Evolutionary conservation across 2,329 filamentous ascomycete genomes (phyloP).

Genomic region (Apiospora pterosperma): DNA sequence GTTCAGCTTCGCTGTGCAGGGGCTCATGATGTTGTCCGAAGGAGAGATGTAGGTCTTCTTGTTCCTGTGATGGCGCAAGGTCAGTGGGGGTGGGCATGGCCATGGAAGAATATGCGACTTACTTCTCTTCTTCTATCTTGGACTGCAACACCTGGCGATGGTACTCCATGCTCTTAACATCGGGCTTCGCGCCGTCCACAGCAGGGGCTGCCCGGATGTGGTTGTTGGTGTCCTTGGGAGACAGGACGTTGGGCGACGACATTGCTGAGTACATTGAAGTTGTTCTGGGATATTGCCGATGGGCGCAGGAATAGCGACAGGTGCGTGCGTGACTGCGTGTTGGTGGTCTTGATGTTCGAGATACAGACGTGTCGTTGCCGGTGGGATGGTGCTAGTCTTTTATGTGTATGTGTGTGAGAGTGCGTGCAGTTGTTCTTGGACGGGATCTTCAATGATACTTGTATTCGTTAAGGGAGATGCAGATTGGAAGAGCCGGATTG

Average conservation of each 20-base stretch:
- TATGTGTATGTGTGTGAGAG: neutral
- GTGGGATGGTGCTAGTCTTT: neutral
- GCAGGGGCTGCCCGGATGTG: conserved; percentile 20
- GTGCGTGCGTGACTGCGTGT: neutral
- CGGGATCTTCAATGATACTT: neutral
- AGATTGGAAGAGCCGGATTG: neutral
- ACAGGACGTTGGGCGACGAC: conserved; percentile 51
- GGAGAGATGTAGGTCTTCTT: conserved; percentile 69
- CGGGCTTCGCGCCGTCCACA: conserved; percentile 35
- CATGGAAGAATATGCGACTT: conserved; percentile 33
- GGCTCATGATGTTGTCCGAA: conserved; percentile 86
- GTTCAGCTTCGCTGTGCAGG: conserved; percentile 78
- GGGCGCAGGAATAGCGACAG: neutral
- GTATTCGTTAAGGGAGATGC: neutral
- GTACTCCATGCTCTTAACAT: conserved; percentile 70
- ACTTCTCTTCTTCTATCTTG: conserved; percentile 68
- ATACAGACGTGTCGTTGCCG: neutral
- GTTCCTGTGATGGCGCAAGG: conserved; percentile 25
- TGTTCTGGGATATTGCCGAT: neutral
- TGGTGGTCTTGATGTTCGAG: neutral
- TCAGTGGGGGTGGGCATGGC: neutral
- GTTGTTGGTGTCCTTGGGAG: conserved; percentile 64
- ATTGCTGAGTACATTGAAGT: conserved; percentile 42
- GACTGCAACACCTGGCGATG: conserved; percentile 72
- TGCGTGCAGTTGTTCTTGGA: neutral